phyloP scores from a whole-genome alignment of 768 basidiomycete genomes.

The Suillus decipiens region DNA sequence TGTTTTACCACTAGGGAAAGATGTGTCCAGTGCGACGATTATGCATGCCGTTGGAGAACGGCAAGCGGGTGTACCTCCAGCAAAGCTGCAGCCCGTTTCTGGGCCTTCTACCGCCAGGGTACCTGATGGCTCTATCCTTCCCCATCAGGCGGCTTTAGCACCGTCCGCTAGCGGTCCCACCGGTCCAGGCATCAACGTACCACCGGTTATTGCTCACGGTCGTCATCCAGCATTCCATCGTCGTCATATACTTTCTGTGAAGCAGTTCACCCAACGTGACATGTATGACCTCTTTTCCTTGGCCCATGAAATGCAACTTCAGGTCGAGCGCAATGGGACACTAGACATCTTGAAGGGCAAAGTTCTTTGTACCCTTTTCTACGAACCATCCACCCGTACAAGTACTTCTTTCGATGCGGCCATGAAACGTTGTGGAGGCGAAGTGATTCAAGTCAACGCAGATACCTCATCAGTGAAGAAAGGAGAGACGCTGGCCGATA shows the following conservation, averaged over 20 bases:
- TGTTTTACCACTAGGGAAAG: slow-evolving; percentile 60
- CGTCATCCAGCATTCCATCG: slow-evolving; percentile 90
- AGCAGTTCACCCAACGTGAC: slow-evolving; percentile 88
- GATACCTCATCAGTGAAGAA: slow-evolving; percentile 89
- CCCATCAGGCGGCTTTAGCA: slow-evolving; percentile 15
- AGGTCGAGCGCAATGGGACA: slow-evolving; percentile 88
- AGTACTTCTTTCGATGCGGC: slow-evolving; percentile 96
- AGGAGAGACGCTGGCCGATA: slow-evolving; percentile 92
- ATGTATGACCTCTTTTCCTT: slow-evolving; percentile 92
- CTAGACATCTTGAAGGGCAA: slow-evolving; percentile 90
- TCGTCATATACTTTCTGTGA: slow-evolving; percentile 91
- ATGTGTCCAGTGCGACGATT: slow-evolving; percentile 66
- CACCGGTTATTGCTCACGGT: slow-evolving; percentile 22
- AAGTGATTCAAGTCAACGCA: slow-evolving; percentile 83
- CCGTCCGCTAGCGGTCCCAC: slow-evolving; percentile 1
- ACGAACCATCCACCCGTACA: slow-evolving; percentile 95
- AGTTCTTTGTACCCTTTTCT: slow-evolving; percentile 91
- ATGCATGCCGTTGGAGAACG: slow-evolving; percentile 41
- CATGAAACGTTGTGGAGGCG: slow-evolving; percentile 97
- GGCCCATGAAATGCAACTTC: slow-evolving; percentile 95
- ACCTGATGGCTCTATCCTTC: slow-evolving; percentile 22
- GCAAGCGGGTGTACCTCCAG: slow-evolving; percentile 18
- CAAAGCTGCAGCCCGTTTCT: slow-evolving; percentile 30
- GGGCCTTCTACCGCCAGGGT: slow-evolving; percentile 35
- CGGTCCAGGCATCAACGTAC: slow-evolving; percentile 10